Conservation (phyloP, 257 asterid genomes). For the Nicotiana attenuata region DNA sequence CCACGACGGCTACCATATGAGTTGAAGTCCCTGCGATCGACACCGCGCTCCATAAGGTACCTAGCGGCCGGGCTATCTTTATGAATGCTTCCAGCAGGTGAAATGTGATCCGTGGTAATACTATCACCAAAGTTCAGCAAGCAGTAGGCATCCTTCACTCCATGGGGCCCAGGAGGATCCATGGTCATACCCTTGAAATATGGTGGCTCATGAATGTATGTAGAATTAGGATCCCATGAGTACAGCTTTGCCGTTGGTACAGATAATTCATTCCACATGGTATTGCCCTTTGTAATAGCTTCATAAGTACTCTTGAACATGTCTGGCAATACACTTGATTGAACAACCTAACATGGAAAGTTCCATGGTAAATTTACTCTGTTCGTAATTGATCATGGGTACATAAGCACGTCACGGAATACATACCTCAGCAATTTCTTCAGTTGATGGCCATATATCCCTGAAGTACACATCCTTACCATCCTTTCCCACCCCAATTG, state of each 20-base stretch:
- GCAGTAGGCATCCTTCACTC: slow-evolving; percentile 94
- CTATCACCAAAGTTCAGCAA: slow-evolving; percentile 89
- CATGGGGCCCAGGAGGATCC: slow-evolving; percentile 91
- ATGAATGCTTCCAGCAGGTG: slow-evolving; percentile 94
- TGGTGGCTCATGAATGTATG: slow-evolving; percentile 96
- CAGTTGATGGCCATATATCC: slow-evolving; percentile 93
- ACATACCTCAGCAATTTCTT: slow-evolving; percentile 83
- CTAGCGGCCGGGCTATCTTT: slow-evolving; percentile 96
- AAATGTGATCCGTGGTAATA: slow-evolving; percentile 92
- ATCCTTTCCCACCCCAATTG: slow-evolving; percentile 81
- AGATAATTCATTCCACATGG: slow-evolving; percentile 84
- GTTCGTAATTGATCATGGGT: not conserved
- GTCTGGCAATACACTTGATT: slow-evolving; percentile 83
- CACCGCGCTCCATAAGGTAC: slow-evolving; percentile 67
- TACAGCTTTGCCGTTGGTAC: slow-evolving; percentile 59
- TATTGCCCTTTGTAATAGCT: slow-evolving; percentile 78
- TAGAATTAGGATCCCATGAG: slow-evolving; percentile 81
- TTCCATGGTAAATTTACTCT: not conserved
- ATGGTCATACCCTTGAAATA: slow-evolving; percentile 88
- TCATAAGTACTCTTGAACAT: slow-evolving; percentile 92
- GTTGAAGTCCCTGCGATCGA: slow-evolving; percentile 79
- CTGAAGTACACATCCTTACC: slow-evolving; percentile 78
- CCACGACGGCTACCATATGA: slow-evolving; percentile 98
- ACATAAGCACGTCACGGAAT: not conserved
- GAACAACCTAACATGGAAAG: slow-evolving; percentile 55